A percentile compares a stretch with the other conserved stretches of the same genome.
phyloP scores from a whole-genome alignment of 1,139 yeast species.

The Sugiyamaella novakii region DNA sequence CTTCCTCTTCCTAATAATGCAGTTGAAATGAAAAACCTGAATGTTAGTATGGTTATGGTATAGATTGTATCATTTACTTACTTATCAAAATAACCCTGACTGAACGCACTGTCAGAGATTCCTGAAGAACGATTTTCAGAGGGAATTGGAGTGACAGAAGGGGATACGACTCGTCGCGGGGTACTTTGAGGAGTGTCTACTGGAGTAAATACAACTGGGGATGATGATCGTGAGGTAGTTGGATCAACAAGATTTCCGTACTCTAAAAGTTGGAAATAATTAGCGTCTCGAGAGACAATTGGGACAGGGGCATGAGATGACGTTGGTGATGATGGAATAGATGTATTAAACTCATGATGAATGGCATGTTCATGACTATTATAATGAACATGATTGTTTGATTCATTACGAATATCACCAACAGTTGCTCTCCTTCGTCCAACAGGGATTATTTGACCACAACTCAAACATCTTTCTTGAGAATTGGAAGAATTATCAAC shows the following conservation, averaged over 20 bases:
- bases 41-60: too few relatives aligned
- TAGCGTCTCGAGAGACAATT: conserved; percentile 28
- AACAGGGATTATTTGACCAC: conserved; percentile 32
- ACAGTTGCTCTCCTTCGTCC: conserved; percentile 19
- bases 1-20: conserved; percentile 74
- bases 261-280: conserved; percentile 39
- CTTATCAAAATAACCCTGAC: conserved; percentile 26
- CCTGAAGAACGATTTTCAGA: conserved; percentile 14
- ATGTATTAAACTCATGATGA: neutral
- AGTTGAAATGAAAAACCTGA: conserved; percentile 59
- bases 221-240: conserved; percentile 1
- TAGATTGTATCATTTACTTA: conserved; percentile 18
- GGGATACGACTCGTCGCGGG: conserved; percentile 4
- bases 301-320: neutral
- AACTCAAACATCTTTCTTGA: conserved; percentile 30
- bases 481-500: conserved; percentile 6
- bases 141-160: conserved; percentile 6
- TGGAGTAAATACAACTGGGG: conserved; percentile 8
- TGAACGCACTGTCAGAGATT: conserved; percentile 24
- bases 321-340: neutral
- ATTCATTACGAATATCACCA: neutral
- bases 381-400: neutral
- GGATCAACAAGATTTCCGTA: conserved; percentile 10
- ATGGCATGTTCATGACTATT: neutral
- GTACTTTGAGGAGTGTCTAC: conserved; percentile 7